These are phyloP conservation scores for Ophiocordyceps camponoti-leonardi DNA, from an alignment of 2,329 filamentous ascomycete species.

Conservation along the genomic window DNA sequence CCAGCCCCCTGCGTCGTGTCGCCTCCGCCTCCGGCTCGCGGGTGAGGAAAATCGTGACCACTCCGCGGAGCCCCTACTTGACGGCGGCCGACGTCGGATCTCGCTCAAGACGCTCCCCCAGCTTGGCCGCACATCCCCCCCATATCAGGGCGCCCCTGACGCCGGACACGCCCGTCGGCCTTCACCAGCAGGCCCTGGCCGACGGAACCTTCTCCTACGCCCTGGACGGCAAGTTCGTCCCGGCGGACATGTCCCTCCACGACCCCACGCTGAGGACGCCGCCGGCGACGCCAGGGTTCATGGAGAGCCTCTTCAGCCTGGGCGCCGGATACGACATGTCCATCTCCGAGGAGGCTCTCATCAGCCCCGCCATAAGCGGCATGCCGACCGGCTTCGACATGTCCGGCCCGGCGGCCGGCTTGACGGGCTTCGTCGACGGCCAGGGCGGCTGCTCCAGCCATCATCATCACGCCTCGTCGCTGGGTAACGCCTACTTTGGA, in stretches of 20 bases:
- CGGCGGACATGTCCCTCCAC: slow-evolving; percentile 13
- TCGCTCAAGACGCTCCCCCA: slow-evolving; percentile 26
- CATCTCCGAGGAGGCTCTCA: slow-evolving; percentile 28
- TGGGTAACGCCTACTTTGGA: slow-evolving; percentile 23
- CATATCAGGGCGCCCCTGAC: slow-evolving; percentile 29
- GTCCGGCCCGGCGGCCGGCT: slow-evolving; percentile 17
- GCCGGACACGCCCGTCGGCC: slow-evolving; percentile 28
- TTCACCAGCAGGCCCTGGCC: slow-evolving; percentile 17
- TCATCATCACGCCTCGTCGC: slow-evolving; percentile 24
- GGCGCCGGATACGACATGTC: slow-evolving; percentile 21
- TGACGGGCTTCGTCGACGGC: slow-evolving; percentile 28
- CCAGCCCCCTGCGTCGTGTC: slow-evolving; percentile 34
- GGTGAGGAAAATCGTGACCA: slow-evolving; percentile 13
- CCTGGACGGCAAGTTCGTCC: slow-evolving; percentile 12
- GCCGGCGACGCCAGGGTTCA: slow-evolving; percentile 32
- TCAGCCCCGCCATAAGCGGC: slow-evolving; percentile 27
- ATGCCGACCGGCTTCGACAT: slow-evolving; percentile 31
- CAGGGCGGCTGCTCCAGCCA: slow-evolving; percentile 18
- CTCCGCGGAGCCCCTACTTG: slow-evolving; percentile 21
- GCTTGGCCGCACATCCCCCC: slow-evolving; percentile 17
- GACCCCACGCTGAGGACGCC: slow-evolving; percentile 34
- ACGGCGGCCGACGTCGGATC: slow-evolving; percentile 11
- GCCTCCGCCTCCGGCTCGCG: slow-evolving; percentile 29
- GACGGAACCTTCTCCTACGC: slow-evolving; percentile 21
- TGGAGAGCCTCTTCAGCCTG: slow-evolving; percentile 22